Evolutionary conservation across 441 rosid genomes (phyloP), one percentile per base, ranked within the genome.

Genomic region (Bruguiera hainesii): DNA sequence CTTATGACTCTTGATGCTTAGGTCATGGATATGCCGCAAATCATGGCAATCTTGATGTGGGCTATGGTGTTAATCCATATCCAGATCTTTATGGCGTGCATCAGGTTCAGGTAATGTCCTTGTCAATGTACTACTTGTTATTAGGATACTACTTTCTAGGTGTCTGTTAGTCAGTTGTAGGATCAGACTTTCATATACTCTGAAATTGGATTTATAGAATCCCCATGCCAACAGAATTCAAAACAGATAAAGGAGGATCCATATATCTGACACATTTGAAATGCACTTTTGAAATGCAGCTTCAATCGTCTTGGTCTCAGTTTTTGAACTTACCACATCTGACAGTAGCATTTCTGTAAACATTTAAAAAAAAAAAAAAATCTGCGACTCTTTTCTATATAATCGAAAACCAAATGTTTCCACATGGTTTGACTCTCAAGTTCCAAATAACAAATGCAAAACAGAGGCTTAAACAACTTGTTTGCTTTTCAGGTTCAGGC

Each of bases 1-100:
- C 63, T 60, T 30, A 42, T 46, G 25, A 11, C 42, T 60, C 11
- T 56, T 72, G 42, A 33, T 65, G 31, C 30, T 71, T 52, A 79
- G 95, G 75, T 73, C 66, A 82, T 68, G 83, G 75, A 68, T 75
- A 74, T 61, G 80, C 78, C 70, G 76, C 76, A 75, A 76, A 65
- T 82, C 84, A 76, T 69, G 81, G 81, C 68, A 77, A 76, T 72
- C 61, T 66, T 16, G 88, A 78, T 67, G 62, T 73, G 35, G 74
- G 62, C 15, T 73, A 62, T 75, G 79, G 86, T 60, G 79, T 67
- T 39, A 76, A 29, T 60, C 64, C 68, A 4, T 75, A 76, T 57
- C 65, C 70, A 21, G 82, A 78, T 66, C 75, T 83, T 20, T 78
- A 74, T 11, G 76, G 73, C 57, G 67, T 76, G 77, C 93, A 76